These are phyloP conservation scores for Scedosporium aurantiacum DNA, from an alignment of 2,329 filamentous ascomycete genomes.

Conservation along the genomic window DNA sequence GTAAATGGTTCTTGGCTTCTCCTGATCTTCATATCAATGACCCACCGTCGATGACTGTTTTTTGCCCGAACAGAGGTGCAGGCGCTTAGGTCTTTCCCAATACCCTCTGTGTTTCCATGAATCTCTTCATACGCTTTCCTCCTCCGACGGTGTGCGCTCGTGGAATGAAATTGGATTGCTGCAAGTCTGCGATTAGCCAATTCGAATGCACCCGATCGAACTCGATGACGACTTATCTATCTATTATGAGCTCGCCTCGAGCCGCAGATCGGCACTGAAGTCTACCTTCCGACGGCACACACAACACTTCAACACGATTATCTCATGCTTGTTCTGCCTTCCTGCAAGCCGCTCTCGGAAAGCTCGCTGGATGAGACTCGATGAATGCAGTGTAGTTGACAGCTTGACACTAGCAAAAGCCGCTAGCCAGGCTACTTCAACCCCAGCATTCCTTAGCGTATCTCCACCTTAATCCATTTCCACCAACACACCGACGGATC, in stretches of 20 bases:
- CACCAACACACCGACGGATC: too few relatives aligned
- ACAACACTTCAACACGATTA: neutral
- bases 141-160: neutral
- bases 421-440: too few relatives aligned
- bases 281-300: neutral
- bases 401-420: too few relatives aligned
- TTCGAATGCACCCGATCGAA: neutral
- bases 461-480: too few relatives aligned
- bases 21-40: neutral
- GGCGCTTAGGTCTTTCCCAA: neutral
- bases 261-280: neutral
- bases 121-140: neutral
- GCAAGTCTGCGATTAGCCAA: neutral
- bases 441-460: too few relatives aligned
- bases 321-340: neutral
- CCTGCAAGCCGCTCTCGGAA: neutral
- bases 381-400: too few relatives aligned
- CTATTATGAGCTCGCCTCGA: conserved; percentile 3
- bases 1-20: neutral
- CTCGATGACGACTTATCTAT: conserved; percentile 6
- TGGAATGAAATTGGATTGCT: neutral
- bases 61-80: neutral
- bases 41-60: neutral
- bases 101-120: neutral
- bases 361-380: too few relatives aligned